Base-by-base conservation (phyloP, 2,329 filamentous ascomycete genomes). In the Cladosporium oxysporum region DNA sequence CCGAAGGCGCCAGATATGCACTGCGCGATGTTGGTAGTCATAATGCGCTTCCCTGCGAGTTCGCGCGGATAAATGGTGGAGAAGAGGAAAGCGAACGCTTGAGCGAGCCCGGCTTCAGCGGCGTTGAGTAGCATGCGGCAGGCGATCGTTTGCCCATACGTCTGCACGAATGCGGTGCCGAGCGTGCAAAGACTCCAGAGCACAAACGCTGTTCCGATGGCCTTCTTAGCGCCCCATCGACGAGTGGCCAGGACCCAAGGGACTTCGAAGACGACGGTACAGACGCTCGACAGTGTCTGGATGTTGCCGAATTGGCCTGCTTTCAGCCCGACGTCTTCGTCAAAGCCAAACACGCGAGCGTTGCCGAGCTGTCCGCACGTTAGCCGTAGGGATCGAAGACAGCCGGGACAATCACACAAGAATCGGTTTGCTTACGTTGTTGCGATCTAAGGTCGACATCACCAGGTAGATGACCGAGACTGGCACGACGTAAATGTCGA, bases 91-190 rank as follows among this genome's bases (percentile, higher is more conserved):
- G 73, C 69, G 26, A 76, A 71, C 6, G 66, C 68, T 2, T 71
- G 75, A 8, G 70, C 68, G 21, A 77, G 58, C n/a, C 75, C 73
- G 14, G 74, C 73, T 62, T 77, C 75, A 55, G 68, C 67, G 16
- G 68, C 53, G 58, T 69, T 69, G n/a, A 77, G 66, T 3, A 77
- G 52, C 65, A 77, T 68, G 18, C 75, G 73, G n/a, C 68, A 57
- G n/a, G 70, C 71, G 23, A 75, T 71, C 11, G 71, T 70, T 66
- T 76, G 74, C 11, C 49, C 64, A 61, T 73, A 75, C 37, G 64
- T 76, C 2, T 75, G 61, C 60, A 76, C 70, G 58, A 76, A 76
- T 6, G 66, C 74, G n/a, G 73, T 75, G 3, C 69, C 68, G n/a
- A 76, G 61, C 2, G 72, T 75, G 14, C 63, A 55, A 14, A 62